These are phyloP conservation scores for Umbelopsis sp. DNA, from an alignment of 192 early-diverging fungal genomes.

Conservation along the genomic window DNA sequence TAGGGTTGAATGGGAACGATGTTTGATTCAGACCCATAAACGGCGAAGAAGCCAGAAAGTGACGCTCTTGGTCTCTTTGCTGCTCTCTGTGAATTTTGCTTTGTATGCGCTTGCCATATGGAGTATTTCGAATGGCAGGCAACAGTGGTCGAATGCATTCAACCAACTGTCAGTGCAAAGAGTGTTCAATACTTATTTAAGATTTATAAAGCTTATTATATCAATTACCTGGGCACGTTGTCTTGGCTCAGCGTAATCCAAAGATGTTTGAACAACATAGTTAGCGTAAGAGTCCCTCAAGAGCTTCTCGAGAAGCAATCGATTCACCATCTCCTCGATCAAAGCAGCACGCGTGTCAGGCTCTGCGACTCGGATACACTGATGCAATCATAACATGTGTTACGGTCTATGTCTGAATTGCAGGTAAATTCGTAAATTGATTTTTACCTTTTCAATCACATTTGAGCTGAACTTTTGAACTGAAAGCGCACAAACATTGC, in stretches of 20 bases:
- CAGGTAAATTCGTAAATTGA: too few species aligned
- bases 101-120: constrained; percentile 84
- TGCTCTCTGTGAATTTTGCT: constrained; percentile 69
- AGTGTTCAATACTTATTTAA: not conserved
- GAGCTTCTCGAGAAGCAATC: constrained; percentile 71
- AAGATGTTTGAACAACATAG: constrained; percentile 88
- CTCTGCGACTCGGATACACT: constrained; percentile 83
- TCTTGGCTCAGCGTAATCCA: constrained; percentile 75
- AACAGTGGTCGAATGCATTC: constrained; percentile 76
- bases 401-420: too few species aligned
- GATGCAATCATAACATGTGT: not conserved
- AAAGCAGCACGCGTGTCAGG: constrained; percentile 68
- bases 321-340: constrained; percentile 79
- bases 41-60: not conserved
- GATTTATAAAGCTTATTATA: not conserved
- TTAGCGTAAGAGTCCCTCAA: constrained; percentile 89
- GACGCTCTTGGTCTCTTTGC: constrained; percentile 18
- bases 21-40: constrained; percentile 4
- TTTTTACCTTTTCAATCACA: constrained; percentile 84
- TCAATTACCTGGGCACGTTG: constrained; percentile 62
- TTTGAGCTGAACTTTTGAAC: constrained; percentile 93
- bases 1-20: constrained; percentile 1
- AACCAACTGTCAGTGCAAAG: constrained; percentile 49
- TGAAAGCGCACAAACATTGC: constrained; percentile 72
- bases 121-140: constrained; percentile 78